Percentiles rank a stretch among this genome's conserved stretches.
Conservation (phyloP, 345 rosid genomes). For the Lumnitzera littorea region DNA sequence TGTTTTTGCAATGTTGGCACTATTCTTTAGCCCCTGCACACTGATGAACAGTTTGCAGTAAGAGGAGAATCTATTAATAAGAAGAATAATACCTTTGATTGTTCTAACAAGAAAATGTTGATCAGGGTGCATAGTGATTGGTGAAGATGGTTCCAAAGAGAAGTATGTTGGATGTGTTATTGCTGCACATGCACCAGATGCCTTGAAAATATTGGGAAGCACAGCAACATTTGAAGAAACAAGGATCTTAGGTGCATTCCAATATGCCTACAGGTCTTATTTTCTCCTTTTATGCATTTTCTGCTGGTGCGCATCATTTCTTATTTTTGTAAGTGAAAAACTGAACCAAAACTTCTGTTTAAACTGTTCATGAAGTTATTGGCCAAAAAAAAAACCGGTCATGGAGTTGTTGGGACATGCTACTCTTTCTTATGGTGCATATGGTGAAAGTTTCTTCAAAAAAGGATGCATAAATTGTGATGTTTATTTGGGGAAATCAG, state of each 20-base stretch:
- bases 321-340: neutral
- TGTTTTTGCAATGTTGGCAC: too few species aligned
- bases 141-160: slow-evolving; percentile 44
- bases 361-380: too few species aligned
- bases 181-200: slow-evolving; percentile 78
- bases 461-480: too few species aligned
- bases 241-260: slow-evolving; percentile 83
- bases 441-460: too few species aligned
- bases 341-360: neutral
- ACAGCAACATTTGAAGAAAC: slow-evolving; percentile 65
- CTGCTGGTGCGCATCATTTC: neutral
- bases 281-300: neutral
- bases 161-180: slow-evolving; percentile 45
- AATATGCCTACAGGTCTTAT: slow-evolving; percentile 63
- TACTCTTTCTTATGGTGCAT: too few species aligned
- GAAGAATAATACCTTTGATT: neutral
- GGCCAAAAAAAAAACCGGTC: neutral
- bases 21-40: too few species aligned
- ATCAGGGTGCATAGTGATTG: slow-evolving; percentile 43
- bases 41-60: too few species aligned
- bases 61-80: too few species aligned
- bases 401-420: too few species aligned
- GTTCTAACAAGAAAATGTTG: neutral
- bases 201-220: slow-evolving; percentile 49
- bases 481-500: too few species aligned